phyloP scores from a whole-genome alignment of 106 monocot species.

The Phalaenopsis aphrodite region DNA sequence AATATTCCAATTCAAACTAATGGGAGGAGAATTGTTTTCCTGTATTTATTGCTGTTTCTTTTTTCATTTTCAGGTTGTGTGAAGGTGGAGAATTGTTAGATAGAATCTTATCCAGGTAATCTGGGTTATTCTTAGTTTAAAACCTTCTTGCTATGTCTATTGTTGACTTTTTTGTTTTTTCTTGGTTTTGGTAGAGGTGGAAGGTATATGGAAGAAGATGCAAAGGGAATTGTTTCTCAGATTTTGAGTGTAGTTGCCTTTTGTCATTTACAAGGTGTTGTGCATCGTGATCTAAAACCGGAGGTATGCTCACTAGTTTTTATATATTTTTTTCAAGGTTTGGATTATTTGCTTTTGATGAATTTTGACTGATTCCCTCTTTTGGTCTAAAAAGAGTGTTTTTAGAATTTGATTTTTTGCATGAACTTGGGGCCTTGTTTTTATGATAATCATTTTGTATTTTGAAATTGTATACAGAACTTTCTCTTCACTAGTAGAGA shows the following conservation, averaged over 20 bases:
- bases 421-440: neutral
- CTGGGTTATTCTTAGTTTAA: neutral
- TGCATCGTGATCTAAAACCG: slow-evolving; percentile 97
- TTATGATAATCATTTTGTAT: neutral
- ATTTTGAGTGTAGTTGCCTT: slow-evolving; percentile 81
- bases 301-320: slow-evolving; percentile 41
- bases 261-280: slow-evolving; percentile 98
- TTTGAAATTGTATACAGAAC: slow-evolving; percentile 17
- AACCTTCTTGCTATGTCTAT: neutral
- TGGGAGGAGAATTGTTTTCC: neutral
- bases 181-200: slow-evolving; percentile 56
- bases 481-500: slow-evolving; percentile 32
- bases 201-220: slow-evolving; percentile 91
- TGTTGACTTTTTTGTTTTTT: neutral
- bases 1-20: too few relatives aligned
- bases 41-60: neutral
- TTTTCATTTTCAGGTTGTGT: slow-evolving; percentile 54
- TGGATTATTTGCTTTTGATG: neutral
- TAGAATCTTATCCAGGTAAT: slow-evolving; percentile 85
- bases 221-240: slow-evolving; percentile 73
- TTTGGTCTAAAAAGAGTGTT: neutral
- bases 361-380: neutral
- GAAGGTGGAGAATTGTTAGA: slow-evolving; percentile 90
- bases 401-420: neutral
- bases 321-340: neutral